A percentile compares a stretch with the other conserved stretches of the same genome.
Conservation (phyloP, 1,284 basidiomycete species). For the Cryptococcus depauperatus region DNA sequence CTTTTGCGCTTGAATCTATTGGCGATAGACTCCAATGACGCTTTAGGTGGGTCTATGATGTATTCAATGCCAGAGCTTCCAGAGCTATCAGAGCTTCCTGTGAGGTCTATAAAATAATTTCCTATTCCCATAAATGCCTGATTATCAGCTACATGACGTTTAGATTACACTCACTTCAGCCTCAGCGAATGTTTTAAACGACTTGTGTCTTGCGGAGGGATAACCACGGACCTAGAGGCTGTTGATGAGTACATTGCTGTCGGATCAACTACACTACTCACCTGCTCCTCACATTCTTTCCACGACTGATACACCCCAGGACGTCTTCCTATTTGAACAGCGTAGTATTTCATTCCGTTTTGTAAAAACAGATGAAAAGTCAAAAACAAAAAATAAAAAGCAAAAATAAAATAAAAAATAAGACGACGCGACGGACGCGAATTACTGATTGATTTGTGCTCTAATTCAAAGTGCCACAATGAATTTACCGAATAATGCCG, state of each 20-base stretch:
- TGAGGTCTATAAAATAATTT: not conserved
- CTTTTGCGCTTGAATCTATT: not conserved
- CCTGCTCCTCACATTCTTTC: conserved; percentile 22
- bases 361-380: no score
- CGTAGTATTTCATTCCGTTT: conserved; percentile 28
- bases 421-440: no score
- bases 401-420: no score
- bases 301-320: conserved; percentile 27
- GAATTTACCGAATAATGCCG: no score
- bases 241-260: conserved; percentile 12
- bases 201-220: conserved; percentile 20
- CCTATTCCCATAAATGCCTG: no score
- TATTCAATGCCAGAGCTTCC: not conserved
- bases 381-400: not conserved
- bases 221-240: conserved; percentile 4
- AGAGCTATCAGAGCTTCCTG: not conserved
- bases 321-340: conserved; percentile 19
- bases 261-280: conserved; percentile 3
- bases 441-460: no score
- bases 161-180: conserved; percentile 17
- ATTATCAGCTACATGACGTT: no score
- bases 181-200: conserved; percentile 14
- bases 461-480: no score
- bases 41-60: no score
- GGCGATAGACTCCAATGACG: no score